A percentile compares a stretch with the other conserved stretches of the same genome.
phyloP scores from a whole-genome alignment of 352 stramenopile species.

The Phytophthora fragariaefolia region DNA sequence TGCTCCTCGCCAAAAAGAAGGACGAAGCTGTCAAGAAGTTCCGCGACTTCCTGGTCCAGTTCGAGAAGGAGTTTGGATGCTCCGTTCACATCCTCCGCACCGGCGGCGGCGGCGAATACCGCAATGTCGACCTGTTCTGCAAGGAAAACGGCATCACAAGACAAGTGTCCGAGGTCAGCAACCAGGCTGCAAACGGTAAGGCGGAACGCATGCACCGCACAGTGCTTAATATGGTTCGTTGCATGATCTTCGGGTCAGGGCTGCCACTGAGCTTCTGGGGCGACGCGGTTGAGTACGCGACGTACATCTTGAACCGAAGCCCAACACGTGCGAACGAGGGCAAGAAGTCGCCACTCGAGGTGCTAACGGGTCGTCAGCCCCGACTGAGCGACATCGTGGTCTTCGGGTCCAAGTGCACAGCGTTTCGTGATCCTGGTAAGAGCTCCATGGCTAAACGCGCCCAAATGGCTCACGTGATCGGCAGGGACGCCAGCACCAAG shows the following conservation, averaged over 20 bases:
- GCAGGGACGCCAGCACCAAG: background rate
- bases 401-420: background rate
- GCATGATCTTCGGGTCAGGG: background rate
- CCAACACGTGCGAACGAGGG: background rate
- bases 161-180: background rate
- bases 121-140: background rate
- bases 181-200: background rate
- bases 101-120: background rate
- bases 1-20: conserved; percentile 6
- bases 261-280: background rate
- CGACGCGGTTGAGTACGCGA: background rate
- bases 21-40: background rate
- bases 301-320: background rate
- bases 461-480: background rate
- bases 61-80: background rate
- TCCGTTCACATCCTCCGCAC: background rate
- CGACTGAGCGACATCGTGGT: background rate
- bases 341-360: background rate
- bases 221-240: background rate
- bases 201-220: background rate
- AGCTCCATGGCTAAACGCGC: background rate
- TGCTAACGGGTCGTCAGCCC: background rate
- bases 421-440: background rate
- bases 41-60: background rate
- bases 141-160: background rate